Evolutionary conservation across 1,284 basidiomycete species (phyloP), one percentile per base, ranked within the genome.

Genomic region (Xerocomus nothofagi): DNA sequence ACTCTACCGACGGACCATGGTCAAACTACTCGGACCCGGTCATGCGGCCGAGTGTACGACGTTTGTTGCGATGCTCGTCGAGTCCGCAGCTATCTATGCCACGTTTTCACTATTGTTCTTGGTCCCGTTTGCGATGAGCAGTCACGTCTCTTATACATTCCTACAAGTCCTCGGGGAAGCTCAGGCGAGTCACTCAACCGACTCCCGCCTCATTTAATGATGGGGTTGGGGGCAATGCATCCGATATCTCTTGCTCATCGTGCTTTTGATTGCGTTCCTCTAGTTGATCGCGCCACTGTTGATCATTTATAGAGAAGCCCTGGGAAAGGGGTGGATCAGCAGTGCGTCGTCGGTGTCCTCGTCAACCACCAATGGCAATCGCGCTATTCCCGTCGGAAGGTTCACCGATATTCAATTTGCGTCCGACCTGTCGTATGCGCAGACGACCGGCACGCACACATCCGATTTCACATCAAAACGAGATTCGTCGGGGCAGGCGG

Each of bases 301-400:
- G 38, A 65, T 65, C n/a, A 43, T 65, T 18, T 66, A 64, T 43
- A 51, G 63, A 49, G 63, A 66, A 38, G 56, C 62, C 1, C 48
- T 51, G n/a, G 65, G 63, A 2, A 66, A 63, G 27, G 63, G 65
- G 1, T 68, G 62, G 62, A 57, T 65, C 5, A 65, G 62, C 21
- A 50, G 51, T 6, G 36, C 51, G 0, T 42, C 55, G 3, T 44
- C 58, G 0, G 44, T 50, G 6, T 32, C 17, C 2, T 48, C 53
- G 4, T 40, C 49, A 11, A 48, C 47, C 11, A 23, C 5, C 40
- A 42, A 32, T 8, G 48, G 38, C 14, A 49, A 44, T 3, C 44
- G 29, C 3, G 51, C 53, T 30, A 39, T 57, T 15, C 66, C 47
- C 23, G 39, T 61, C n/a, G 44, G 9, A 6, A 54, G 45, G n/a